These are phyloP conservation scores for Chalciporus sp. DNA, from an alignment of 1,284 basidiomycete species.

Conservation along the genomic window DNA sequence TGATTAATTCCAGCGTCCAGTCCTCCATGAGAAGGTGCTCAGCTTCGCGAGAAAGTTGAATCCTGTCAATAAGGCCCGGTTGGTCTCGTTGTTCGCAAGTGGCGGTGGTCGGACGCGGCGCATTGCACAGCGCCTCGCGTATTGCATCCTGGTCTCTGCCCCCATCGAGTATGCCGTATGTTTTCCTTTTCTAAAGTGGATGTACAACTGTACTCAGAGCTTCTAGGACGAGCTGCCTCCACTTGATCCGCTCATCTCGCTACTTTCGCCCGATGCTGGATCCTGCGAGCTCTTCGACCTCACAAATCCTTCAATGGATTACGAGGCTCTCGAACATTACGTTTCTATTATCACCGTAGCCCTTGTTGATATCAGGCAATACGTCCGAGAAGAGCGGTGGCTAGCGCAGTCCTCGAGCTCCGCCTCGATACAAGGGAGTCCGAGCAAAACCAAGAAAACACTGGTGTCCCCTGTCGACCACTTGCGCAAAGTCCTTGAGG, in stretches of 20 bases:
- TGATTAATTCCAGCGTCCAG: constrained; percentile 44
- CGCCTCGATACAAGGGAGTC: constrained; percentile 27
- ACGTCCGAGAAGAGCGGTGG: constrained; percentile 50
- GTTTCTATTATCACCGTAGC: constrained; percentile 57
- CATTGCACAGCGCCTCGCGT: constrained; percentile 59
- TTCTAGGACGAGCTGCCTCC: constrained; percentile 43
- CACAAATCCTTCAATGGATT: constrained; percentile 51
- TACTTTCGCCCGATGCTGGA: constrained; percentile 38
- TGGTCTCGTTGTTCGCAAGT: constrained; percentile 54
- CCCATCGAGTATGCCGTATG: constrained; percentile 34
- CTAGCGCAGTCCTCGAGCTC: constrained; percentile 17
- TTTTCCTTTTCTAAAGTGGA: constrained; percentile 3
- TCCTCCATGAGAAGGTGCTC: constrained; percentile 48
- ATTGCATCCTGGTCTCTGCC: constrained; percentile 42
- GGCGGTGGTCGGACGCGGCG: constrained; percentile 51
- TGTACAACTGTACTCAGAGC: neutral
- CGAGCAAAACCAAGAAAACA: constrained; percentile 38
- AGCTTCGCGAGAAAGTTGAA: constrained; percentile 38
- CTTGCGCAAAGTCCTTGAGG: constrained; percentile 48
- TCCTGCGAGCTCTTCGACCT: constrained; percentile 47
- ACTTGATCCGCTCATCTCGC: constrained; percentile 45
- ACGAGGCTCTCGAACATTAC: constrained; percentile 55
- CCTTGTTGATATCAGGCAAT: constrained; percentile 57
- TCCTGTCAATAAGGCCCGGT: constrained; percentile 46
- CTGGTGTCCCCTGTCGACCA: constrained; percentile 45